These are phyloP conservation scores for Grosmannia serpens DNA, from an alignment of 2,329 filamentous ascomycete species.

Conservation along the genomic window DNA sequence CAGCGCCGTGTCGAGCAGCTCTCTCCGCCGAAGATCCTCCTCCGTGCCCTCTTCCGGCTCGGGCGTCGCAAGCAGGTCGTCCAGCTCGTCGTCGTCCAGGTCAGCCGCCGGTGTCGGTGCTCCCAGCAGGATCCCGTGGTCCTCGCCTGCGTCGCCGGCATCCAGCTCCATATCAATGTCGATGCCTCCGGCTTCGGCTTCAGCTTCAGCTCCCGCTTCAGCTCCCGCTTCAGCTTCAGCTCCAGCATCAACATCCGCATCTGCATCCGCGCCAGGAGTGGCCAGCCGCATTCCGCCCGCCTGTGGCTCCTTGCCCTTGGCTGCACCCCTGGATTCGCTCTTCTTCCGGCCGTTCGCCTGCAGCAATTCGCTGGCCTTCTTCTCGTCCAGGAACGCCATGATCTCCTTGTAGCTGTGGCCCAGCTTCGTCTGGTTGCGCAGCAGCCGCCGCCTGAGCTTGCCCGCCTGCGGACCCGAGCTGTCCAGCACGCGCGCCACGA, in stretches of 20 bases:
- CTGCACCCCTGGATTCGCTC: slow-evolving; percentile 16
- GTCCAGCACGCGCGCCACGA: slow-evolving; percentile 66
- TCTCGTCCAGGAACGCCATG: slow-evolving; percentile 65
- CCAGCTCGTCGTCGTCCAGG: slow-evolving; percentile 13
- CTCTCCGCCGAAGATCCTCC: slow-evolving; percentile 44
- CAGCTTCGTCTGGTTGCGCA: slow-evolving; percentile 68
- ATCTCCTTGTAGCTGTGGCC: slow-evolving; percentile 82
- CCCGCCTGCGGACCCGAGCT: slow-evolving; percentile 45
- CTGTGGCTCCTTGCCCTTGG: slow-evolving; percentile 8
- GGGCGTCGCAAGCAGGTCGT: slow-evolving; percentile 30
- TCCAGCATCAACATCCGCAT: not conserved
- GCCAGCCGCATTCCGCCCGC: slow-evolving; percentile 20
- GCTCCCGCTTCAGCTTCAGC: slow-evolving; percentile 11
- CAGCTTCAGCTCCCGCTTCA: slow-evolving; percentile 11
- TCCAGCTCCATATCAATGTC: not conserved
- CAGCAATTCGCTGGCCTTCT: slow-evolving; percentile 38
- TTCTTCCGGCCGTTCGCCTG: slow-evolving; percentile 25
- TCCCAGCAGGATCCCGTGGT: slow-evolving; percentile 6
- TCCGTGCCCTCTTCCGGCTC: slow-evolving; percentile 47
- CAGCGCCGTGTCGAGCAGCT: slow-evolving; percentile 38
- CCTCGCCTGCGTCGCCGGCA: not conserved
- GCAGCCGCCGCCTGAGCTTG: slow-evolving; percentile 57
- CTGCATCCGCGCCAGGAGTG: not conserved
- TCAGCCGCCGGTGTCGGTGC: slow-evolving; percentile 12
- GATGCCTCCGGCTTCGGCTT: slow-evolving; percentile 23